A percentile compares a stretch with the other conserved stretches of the same genome.
phyloP scores from a whole-genome alignment of 768 basidiomycete species.

The Termitomyces sp. region DNA sequence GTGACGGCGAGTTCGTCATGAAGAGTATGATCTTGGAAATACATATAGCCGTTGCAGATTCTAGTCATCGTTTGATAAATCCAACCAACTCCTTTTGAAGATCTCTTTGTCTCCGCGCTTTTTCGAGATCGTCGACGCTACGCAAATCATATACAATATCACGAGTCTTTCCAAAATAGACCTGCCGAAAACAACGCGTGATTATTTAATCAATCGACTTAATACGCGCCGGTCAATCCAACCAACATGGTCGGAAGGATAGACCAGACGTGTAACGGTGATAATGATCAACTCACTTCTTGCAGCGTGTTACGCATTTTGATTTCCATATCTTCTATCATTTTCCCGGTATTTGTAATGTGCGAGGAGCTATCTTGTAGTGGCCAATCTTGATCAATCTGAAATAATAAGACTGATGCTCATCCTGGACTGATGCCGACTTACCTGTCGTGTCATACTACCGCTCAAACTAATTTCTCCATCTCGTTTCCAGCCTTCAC shows the following conservation, averaged over 20 bases:
- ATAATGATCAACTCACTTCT: conserved; percentile 49
- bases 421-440: conserved; percentile 18
- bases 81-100: conserved; percentile 89
- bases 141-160: conserved; percentile 93
- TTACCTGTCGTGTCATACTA: conserved; percentile 94
- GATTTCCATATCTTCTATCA: conserved; percentile 99
- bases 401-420: not conserved
- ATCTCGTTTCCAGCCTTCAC: conserved; percentile 49
- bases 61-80: conserved; percentile 70
- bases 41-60: not conserved
- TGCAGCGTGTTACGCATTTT: conserved; percentile 96
- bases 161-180: conserved; percentile 95
- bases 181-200: conserved; percentile 31
- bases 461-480: conserved; percentile 87
- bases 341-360: conserved; percentile 87
- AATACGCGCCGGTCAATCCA: too few species aligned
- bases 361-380: conserved; percentile 79
- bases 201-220: not conserved
- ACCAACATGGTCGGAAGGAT: not conserved
- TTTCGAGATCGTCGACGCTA: conserved; percentile 81
- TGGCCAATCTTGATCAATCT: conserved; percentile 87
- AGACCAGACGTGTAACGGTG: not conserved
- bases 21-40: not conserved
- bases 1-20: not conserved
- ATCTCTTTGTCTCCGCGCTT: conserved; percentile 73